These are phyloP conservation scores for Scheffersomyces insectosa DNA, from an alignment of 1,139 yeast genomes.

Conservation along the genomic window DNA sequence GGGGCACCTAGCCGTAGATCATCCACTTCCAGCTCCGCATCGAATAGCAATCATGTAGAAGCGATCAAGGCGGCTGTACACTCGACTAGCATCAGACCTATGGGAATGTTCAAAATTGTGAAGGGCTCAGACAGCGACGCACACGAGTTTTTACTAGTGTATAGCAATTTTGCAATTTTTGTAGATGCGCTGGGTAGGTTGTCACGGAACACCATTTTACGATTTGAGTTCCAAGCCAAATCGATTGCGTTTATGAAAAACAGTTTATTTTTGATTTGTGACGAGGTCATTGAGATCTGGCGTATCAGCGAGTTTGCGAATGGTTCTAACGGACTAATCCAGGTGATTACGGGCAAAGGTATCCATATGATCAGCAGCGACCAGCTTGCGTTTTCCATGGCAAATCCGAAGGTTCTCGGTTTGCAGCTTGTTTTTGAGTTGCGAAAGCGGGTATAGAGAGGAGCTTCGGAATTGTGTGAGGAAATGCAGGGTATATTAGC, in stretches of 20 bases:
- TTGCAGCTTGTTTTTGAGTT: slow-evolving; percentile 54
- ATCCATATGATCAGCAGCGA: slow-evolving; percentile 48
- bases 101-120: slow-evolving; percentile 62
- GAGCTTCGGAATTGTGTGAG: no score
- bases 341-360: slow-evolving; percentile 74
- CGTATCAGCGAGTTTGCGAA: slow-evolving; percentile 53
- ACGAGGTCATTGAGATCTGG: slow-evolving; percentile 73
- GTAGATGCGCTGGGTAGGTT: slow-evolving; percentile 68
- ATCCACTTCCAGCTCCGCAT: slow-evolving; percentile 2
- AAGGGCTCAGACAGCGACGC: slow-evolving; percentile 40
- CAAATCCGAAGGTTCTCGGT: slow-evolving; percentile 69
- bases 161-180: slow-evolving; percentile 72
- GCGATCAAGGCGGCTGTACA: slow-evolving; percentile 33
- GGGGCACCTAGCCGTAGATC: slow-evolving; percentile 32
- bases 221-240: slow-evolving; percentile 63
- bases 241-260: slow-evolving; percentile 58
- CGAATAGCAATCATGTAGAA: slow-evolving; percentile 23
- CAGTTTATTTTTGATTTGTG: slow-evolving; percentile 61
- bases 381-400: slow-evolving; percentile 54
- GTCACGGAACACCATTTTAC: slow-evolving; percentile 55
- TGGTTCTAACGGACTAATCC: slow-evolving; percentile 58
- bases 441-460: background rate
- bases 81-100: slow-evolving; percentile 47
- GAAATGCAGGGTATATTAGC: no score
- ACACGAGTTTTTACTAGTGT: slow-evolving; percentile 56